phyloP scores from a whole-genome alignment of 495 filamentous ascomycete species.

The Podospora appendiculata region DNA sequence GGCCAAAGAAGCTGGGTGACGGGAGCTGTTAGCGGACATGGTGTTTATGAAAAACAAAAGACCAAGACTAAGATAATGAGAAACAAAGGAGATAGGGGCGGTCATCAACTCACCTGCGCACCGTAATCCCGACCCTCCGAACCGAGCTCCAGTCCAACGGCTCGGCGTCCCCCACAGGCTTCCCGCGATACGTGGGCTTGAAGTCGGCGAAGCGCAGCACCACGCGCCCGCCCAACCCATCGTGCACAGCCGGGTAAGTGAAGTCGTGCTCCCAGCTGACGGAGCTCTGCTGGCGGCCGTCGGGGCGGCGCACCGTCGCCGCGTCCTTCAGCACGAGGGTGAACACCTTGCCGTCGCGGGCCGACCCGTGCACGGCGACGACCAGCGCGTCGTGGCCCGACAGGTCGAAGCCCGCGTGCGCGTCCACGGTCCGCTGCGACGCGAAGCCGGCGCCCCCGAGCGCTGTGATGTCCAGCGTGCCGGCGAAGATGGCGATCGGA shows the following conservation, averaged over 20 bases:
- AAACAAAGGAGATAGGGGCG: neutral
- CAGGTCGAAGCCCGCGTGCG: constrained; percentile 45
- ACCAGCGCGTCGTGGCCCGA: constrained; percentile 45
- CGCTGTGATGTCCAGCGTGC: constrained; percentile 61
- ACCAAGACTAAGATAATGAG: neutral
- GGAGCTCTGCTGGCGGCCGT: constrained; percentile 57
- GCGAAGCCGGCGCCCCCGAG: constrained; percentile 81
- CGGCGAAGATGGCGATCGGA: constrained; percentile 47
- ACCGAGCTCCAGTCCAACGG: constrained; percentile 49
- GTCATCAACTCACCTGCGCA: constrained; percentile 64
- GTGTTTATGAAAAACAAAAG: neutral
- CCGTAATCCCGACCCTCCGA: constrained; percentile 67
- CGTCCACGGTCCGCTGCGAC: constrained; percentile 57
- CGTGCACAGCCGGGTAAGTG: neutral
- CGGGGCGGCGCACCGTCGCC: constrained; percentile 42
- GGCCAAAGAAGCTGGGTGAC: constrained; percentile 63
- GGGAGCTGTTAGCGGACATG: neutral
- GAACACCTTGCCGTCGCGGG: constrained; percentile 47
- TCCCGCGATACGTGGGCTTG: constrained; percentile 65
- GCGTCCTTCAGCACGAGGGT: constrained; percentile 68
- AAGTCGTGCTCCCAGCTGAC: constrained; percentile 53
- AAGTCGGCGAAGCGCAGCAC: constrained; percentile 55
- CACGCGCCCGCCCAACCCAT: constrained; percentile 16
- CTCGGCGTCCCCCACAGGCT: constrained; percentile 45
- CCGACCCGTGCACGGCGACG: constrained; percentile 13